Base-by-base conservation (phyloP, 192 early-diverging fungal species). In the Coemansia sp. region DNA sequence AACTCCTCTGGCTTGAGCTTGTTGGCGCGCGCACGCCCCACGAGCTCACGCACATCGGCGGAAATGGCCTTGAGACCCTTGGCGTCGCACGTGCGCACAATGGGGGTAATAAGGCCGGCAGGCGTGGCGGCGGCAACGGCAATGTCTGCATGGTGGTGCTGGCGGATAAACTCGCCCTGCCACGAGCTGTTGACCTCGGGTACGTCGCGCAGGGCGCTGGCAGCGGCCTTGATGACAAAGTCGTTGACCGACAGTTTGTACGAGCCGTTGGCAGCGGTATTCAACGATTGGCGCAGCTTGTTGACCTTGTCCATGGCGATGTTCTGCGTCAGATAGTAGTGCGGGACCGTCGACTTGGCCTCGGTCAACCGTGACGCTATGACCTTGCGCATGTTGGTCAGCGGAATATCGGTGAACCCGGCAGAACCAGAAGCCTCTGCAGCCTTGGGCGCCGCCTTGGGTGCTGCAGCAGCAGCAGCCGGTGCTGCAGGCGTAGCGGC, bases 161-260 rank as follows among this genome's bases (percentile, higher is more conserved):
- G 92, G 59, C 97, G 86, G 78, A 99, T 95, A 70, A 91, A 94
- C 51, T 91, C 90, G 42, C 83, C 89, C 70, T 91, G 88, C 77
- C 76, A 78, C 58, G 75, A 71, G 78, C 83, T 89, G 90, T 99
- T 99, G 63, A 93, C 94, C 55, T 93, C 94, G 25, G 97, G 97
- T 7, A 97, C 93, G 62, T 91, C 91, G 74, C 89, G 87, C 43
- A 99, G 85, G 13, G 95, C 91, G 51, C 93, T 85, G 61, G 88
- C 89, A 20, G 93, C 87, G 0, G 97, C 94, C 88, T 99, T 99
- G 86, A 99, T 89, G 30, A 99, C 87, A 77, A 99, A 97, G 81
- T 99, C 97, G 75, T 99, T 99, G 71, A 99, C 91, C 26, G 95
- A 97, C 31, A 99, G 83, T 86, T 99, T 99, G 90, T 90, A 96